A percentile compares a stretch with the other conserved stretches of the same genome.
Evolutionary conservation across 495 filamentous ascomycete species (phyloP).

Genomic region (Glarea lozoyensis): DNA sequence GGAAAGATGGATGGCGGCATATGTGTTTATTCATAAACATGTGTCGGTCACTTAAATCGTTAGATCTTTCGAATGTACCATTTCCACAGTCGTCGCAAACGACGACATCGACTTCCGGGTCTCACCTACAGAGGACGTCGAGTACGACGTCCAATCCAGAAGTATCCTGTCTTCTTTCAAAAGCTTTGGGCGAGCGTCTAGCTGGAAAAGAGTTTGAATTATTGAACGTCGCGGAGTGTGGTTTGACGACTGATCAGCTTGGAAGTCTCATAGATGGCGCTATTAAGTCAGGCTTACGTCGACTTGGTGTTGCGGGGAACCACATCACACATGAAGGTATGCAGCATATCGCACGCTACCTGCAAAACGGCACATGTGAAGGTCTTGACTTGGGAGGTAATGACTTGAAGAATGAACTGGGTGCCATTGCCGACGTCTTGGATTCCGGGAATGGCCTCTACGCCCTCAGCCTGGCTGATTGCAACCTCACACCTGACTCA

Average conservation of each 20-base stretch:
- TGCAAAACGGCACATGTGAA: constrained; percentile 68
- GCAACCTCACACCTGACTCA: constrained; percentile 63
- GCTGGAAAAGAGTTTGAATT: constrained; percentile 72
- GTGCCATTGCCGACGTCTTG: constrained; percentile 54
- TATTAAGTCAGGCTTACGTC: constrained; percentile 59
- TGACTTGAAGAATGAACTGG: constrained; percentile 58
- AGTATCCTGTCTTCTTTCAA: constrained; percentile 50
- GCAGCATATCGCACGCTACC: constrained; percentile 64
- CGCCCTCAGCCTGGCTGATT: constrained; percentile 82
- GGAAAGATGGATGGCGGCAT: constrained; percentile 81
- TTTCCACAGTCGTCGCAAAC: constrained; percentile 48
- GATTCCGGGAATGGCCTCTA: constrained; percentile 52
- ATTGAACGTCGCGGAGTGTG: constrained; percentile 73
- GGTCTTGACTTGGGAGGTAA: constrained; percentile 95
- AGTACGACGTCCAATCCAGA: constrained; percentile 16
- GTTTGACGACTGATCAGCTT: constrained; percentile 59
- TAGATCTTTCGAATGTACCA: constrained; percentile 80
- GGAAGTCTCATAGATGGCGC: constrained; percentile 66
- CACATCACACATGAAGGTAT: constrained; percentile 62
- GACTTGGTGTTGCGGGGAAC: constrained; percentile 79
- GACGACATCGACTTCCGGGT: constrained; percentile 8
- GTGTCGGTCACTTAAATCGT: constrained; percentile 72
- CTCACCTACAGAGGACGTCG: constrained; percentile 9
- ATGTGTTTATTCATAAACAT: constrained; percentile 85
- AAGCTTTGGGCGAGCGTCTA: constrained; percentile 66